Percentiles rank a stretch among this genome's conserved stretches.
These are phyloP conservation scores for Trypanosoma boissoni DNA, from an alignment of 208 protist species.

Conservation along the genomic window DNA sequence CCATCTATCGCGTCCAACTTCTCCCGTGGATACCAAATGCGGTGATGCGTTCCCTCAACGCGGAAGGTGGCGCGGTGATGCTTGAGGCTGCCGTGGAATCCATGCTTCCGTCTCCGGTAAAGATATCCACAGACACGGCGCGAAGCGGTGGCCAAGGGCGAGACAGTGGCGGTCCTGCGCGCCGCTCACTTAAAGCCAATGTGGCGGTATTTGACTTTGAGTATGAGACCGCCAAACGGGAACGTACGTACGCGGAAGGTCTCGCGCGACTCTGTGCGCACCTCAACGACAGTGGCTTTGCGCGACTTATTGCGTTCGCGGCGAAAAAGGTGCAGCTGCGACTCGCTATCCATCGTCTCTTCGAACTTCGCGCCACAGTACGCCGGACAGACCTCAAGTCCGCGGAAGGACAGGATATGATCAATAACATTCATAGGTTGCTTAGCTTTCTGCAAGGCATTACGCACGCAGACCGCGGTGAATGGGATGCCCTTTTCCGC, in stretches of 20 bases:
- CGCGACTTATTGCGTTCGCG: conserved; percentile 38
- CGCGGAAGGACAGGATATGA: conserved; percentile 42
- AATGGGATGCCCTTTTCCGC: conserved; percentile 70
- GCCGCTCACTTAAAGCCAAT: conserved; percentile 13
- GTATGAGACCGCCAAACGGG: conserved; percentile 28
- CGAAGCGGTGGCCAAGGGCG: background rate
- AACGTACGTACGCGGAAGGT: conserved; percentile 39
- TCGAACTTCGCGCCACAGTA: conserved; percentile 50
- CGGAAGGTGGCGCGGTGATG: conserved; percentile 33
- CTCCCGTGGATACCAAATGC: conserved; percentile 62
- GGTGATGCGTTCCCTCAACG: conserved; percentile 40
- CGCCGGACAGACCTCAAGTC: conserved; percentile 39
- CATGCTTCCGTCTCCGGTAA: conserved; percentile 42
- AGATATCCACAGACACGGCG: background rate
- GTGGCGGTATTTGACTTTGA: conserved; percentile 67
- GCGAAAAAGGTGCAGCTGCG: conserved; percentile 50
- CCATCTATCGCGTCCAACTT: conserved; percentile 43
- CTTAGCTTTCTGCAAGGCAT: conserved; percentile 54
- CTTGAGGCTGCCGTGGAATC: conserved; percentile 41
- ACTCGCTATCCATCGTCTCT: conserved; percentile 35
- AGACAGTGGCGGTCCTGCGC: background rate
- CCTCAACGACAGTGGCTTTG: conserved; percentile 33
- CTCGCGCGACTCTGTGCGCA: conserved; percentile 52
- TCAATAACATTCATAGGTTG: conserved; percentile 66
- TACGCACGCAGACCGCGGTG: conserved; percentile 46